phyloP scores from a whole-genome alignment of 1,139 yeast genomes.

The Debaryomycetaceae sp. region DNA sequence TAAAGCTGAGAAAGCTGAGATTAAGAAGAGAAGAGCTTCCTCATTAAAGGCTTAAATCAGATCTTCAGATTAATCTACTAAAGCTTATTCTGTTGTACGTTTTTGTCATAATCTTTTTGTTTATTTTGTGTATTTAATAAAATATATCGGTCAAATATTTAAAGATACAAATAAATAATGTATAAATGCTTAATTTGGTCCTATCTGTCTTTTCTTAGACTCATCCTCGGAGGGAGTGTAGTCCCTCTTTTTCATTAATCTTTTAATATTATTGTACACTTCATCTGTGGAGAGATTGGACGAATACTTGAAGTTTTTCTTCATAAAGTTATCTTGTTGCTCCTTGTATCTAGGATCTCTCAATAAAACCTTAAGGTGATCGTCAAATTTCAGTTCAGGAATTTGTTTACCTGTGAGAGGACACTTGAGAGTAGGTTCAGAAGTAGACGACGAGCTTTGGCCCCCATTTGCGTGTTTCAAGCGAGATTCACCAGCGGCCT shows the following conservation, averaged over 20 bases:
- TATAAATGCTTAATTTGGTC: constrained; percentile 3
- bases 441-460: constrained; percentile 3
- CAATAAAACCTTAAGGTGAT: constrained; percentile 67
- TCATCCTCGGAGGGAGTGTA: constrained; percentile 6
- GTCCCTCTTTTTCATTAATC: constrained; percentile 44
- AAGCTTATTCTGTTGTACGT: constrained; percentile 6
- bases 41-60: constrained; percentile 76
- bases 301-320: constrained; percentile 54
- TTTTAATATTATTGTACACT: constrained; percentile 71
- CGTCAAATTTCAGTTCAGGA: constrained; percentile 70
- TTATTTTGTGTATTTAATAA: constrained; percentile 22
- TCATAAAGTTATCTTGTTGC: constrained; percentile 63
- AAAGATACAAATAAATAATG: constrained; percentile 1
- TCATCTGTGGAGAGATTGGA: constrained; percentile 67
- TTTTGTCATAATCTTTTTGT: constrained; percentile 9
- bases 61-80: neutral
- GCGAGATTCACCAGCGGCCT: constrained; percentile 68
- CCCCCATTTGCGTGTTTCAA: constrained; percentile 22
- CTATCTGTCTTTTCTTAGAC: constrained; percentile 4
- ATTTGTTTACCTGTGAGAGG: constrained; percentile 71
- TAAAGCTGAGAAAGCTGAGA: constrained; percentile 97
- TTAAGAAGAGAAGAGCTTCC: constrained; percentile 99
- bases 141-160: constrained; percentile 8
- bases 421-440: constrained; percentile 51
- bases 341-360: constrained; percentile 78